A percentile compares a stretch with the other conserved stretches of the same genome.
These are phyloP conservation scores for Delitschia confertaspora DNA, from an alignment of 495 filamentous ascomycete genomes.

Conservation along the genomic window DNA sequence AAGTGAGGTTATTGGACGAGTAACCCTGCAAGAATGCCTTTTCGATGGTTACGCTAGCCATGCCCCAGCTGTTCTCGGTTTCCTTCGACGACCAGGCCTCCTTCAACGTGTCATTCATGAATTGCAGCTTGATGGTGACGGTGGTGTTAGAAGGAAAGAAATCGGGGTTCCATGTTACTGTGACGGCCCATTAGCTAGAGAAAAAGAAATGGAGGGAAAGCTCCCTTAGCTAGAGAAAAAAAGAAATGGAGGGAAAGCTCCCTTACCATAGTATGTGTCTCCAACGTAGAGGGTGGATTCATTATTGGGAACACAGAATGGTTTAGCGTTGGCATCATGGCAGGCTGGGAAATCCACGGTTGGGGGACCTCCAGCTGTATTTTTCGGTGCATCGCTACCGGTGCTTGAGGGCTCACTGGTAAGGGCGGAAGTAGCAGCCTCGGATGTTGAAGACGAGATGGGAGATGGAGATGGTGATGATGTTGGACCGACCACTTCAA, in stretches of 20 bases:
- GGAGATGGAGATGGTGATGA: too few relatives aligned
- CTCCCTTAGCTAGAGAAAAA: neutral
- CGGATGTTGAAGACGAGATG: constrained; percentile 2
- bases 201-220: neutral
- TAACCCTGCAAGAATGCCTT: constrained; percentile 35
- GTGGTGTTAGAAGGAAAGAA: constrained; percentile 37
- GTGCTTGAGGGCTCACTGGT: constrained; percentile 1
- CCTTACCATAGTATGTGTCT: constrained; percentile 38
- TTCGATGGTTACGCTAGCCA: constrained; percentile 33
- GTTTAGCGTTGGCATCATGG: constrained; percentile 25
- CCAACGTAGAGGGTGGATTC: constrained; percentile 34
- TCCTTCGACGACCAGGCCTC: constrained; percentile 36
- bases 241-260: constrained; percentile 7
- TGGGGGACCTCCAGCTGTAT: constrained; percentile 3
- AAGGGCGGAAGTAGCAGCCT: neutral
- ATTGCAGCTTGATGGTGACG: constrained; percentile 37
- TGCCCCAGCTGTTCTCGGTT: constrained; percentile 37
- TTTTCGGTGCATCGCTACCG: constrained; percentile 8
- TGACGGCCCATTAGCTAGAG: neutral
- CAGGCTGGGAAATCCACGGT: constrained; percentile 34
- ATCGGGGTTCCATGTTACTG: constrained; percentile 40
- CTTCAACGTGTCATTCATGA: constrained; percentile 27
- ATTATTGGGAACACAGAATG: constrained; percentile 38
- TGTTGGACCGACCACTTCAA: constrained; percentile 18
- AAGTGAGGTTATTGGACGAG: constrained; percentile 25